Base-by-base conservation (phyloP, 352 stramenopile species). In the Thalassiosira hispida region DNA sequence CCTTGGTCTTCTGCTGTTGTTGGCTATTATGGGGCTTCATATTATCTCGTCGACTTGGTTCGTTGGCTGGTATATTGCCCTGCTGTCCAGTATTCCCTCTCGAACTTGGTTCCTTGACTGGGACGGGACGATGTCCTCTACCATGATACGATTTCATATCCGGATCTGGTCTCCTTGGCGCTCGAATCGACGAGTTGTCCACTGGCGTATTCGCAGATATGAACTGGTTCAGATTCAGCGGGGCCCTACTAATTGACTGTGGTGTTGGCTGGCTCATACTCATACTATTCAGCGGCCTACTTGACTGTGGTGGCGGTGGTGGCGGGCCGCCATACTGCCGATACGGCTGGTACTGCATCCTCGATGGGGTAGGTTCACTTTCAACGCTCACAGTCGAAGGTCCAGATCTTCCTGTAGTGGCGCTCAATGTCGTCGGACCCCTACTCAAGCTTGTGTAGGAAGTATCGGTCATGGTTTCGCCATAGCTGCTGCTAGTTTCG, bases 241-340 rank as follows among this genome's bases (percentile, higher is more conserved):
- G n/a, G n/a, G n/a, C n/a, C n/a, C n/a, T n/a, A n/a, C n/a, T n/a
- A n/a, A n/a, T n/a, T n/a, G n/a, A n/a, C 33, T 42, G 5, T 42
- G 33, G 33, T 5, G 5, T 42, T 42, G 33, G 33, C 33, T 42
- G 5, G n/a, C n/a, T n/a, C n/a, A n/a, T n/a, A n/a, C n/a, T n/a
- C n/a, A n/a, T n/a, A n/a, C n/a, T n/a, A n/a, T n/a, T n/a, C n/a
- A n/a, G n/a, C n/a, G n/a, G n/a, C n/a, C n/a, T n/a, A n/a, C n/a
- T n/a, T n/a, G n/a, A n/a, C n/a, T n/a, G n/a, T n/a, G n/a, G n/a
- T n/a, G n/a, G n/a, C n/a, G n/a, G n/a, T n/a, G n/a, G n/a, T n/a
- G n/a, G n/a, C n/a, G n/a, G n/a, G n/a, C n/a, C n/a, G n/a, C n/a
- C 55, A 20, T 64, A 47, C 29, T 64, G 55, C 16, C 47, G 27